Conservation (phyloP, 2,329 filamentous ascomycete genomes). For the Cladophialophora chaetospira region DNA sequence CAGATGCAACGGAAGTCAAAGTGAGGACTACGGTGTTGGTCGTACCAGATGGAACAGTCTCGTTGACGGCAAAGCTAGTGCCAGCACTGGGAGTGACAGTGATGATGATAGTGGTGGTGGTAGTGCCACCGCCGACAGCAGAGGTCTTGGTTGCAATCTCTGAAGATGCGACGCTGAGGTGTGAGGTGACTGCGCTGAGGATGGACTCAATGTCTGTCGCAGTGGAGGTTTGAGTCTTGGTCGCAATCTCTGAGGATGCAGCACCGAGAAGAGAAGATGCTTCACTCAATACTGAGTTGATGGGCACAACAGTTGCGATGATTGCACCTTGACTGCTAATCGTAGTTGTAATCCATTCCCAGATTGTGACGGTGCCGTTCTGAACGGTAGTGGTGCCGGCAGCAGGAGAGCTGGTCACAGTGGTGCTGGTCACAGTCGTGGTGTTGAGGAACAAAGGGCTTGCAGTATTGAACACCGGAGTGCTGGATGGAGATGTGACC, state of each 20-base stretch:
- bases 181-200: neutral
- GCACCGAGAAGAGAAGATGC: neutral
- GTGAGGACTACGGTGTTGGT: neutral
- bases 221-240: neutral
- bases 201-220: neutral
- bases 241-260: neutral
- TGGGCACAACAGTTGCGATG: neutral
- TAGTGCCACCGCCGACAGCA: neutral
- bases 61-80: neutral
- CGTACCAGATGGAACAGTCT: neutral
- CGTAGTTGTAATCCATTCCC: neutral
- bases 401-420: neutral
- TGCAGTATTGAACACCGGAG: neutral
- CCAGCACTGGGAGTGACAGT: neutral
- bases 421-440: neutral
- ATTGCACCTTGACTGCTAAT: neutral
- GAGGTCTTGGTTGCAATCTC: constrained; percentile 7
- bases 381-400: neutral
- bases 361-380: neutral
- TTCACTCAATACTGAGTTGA: neutral
- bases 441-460: neutral
- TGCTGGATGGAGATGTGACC: neutral
- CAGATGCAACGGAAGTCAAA: neutral
- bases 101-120: neutral
- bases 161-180: constrained; percentile 3